Evolutionary conservation across 345 rosid species (phyloP), one percentile per base, ranked within the genome.

Genomic region (Clarkia xantiana): DNA sequence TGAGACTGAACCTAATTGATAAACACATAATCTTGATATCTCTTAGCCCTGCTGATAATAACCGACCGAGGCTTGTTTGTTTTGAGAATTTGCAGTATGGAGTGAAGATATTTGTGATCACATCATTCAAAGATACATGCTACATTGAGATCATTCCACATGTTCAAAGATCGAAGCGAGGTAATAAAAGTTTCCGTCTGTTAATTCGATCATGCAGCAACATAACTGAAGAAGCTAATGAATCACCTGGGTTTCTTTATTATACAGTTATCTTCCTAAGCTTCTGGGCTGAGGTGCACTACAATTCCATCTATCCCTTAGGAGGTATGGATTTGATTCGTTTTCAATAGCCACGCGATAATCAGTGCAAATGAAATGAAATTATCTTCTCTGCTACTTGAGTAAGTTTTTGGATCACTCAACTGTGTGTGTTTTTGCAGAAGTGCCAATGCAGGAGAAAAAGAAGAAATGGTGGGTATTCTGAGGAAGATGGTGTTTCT

Each of bases 261-360:
- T 23, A 3, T 61, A 66, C 85, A 83, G 98, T 84, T 56, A 76
- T 91, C 56, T 86, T 66, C 75, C 66, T 80, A 71, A 91, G 94
- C 69, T 91, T 91, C 60, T 91, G 96, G 98, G 96, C 93, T 3
- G 96, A 84, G 64, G 98, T 91, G 66, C 96, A 91, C 67, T 86
- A 91, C 75, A 91, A 91, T 59, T 86, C 98, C 9, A 79, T 91
- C 7, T 84, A 86, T 67, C 89, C 94, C 2, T 82, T 68, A 72
- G 96, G 75, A 83, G 98, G 98, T 54, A 54, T 20, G 11, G n/a
- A n/a, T n/a, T n/a, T n/a, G n/a, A n/a, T n/a, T n/a, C n/a, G n/a
- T n/a, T n/a, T n/a, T n/a, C n/a, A n/a, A n/a, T n/a, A n/a, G n/a
- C n/a, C n/a, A n/a, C n/a, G n/a, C n/a, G n/a, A n/a, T n/a, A n/a